Base-by-base conservation (phyloP, 352 stramenopile genomes). In the Pythium folliculosum region DNA sequence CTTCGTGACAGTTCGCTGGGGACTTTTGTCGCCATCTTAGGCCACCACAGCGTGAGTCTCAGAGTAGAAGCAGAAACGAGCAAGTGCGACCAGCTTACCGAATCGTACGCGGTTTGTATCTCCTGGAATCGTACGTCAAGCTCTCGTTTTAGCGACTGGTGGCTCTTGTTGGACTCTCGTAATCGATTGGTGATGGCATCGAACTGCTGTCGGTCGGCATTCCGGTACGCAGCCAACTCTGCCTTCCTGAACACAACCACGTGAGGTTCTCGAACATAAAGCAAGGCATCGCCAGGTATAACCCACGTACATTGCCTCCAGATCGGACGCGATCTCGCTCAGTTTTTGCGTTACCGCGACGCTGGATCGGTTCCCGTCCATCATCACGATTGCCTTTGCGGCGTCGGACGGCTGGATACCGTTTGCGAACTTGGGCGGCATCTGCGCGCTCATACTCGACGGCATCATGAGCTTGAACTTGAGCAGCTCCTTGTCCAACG, bases 401-500 rank as follows among this genome's bases (percentile, higher is more conserved):
- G 54, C 25, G 43, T 64, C 38, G 0, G 56, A 37, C 47, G 53
- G 23, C 23, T 60, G 49, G 50, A 48, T 56, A 27, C 53, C 49
- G 32, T 59, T 25, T 0, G 19, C n/a, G 53, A 71, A 76, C 49
- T 63, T 48, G 23, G 60, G 49, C 22, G 71, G 54, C 17, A 84
- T 55, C 47, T 86, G 74, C 1, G 77, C 73, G 17, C 75, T 76
- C 30, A 81, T 52, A 0, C 70, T 73, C n/a, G 77, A 75, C 43
- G 83, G 83, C 0, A 90, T 55, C 22, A 69, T 70, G 38, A 92
- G 72, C 55, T 89, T 89, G 40, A 89, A 22, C 61, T 81, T 86
- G 30, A 92, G 81, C 19, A 90, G 40, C 47, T 89, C 81, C 61
- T 90, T 92, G 60, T 92, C 81, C 32, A 90, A 45, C 1, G 45